A percentile compares a stretch with the other conserved stretches of the same genome.
Evolutionary conservation across 768 basidiomycete genomes (phyloP).

Genomic region (Boletellus ananas): DNA sequence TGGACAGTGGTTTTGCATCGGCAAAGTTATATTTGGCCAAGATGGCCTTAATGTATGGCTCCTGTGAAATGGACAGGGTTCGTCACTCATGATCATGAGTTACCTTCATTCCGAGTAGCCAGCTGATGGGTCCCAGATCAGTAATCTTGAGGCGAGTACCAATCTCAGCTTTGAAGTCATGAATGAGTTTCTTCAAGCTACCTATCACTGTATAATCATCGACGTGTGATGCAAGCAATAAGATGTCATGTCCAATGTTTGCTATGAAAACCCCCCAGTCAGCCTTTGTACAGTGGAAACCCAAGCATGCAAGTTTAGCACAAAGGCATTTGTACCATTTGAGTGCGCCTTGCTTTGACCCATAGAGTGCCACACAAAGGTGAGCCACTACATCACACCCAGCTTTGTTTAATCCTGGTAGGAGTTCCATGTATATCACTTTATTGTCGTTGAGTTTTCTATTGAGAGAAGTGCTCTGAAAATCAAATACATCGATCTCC

Average conservation of each 20-base stretch:
- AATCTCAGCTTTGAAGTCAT: constrained; percentile 5
- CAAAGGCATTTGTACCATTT: too few relatives aligned
- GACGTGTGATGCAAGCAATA: neutral
- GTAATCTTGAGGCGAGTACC: neutral
- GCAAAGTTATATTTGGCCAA: constrained; percentile 1
- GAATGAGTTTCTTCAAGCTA: neutral
- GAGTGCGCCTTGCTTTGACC: too few relatives aligned
- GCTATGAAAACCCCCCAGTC: constrained; percentile 4
- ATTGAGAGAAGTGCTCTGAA: too few relatives aligned
- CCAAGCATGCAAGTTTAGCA: too few relatives aligned
- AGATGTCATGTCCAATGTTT: neutral
- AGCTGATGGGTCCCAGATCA: constrained; percentile 2
- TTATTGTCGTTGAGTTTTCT: too few relatives aligned
- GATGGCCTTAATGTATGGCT: neutral
- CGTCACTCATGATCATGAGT: neutral
- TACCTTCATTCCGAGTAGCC: constrained; percentile 12
- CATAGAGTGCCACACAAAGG: too few relatives aligned
- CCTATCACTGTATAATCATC: constrained; percentile 7
- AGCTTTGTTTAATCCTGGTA: too few relatives aligned
- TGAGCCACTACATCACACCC: too few relatives aligned
- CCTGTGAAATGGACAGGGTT: neutral
- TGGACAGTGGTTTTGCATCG: neutral
- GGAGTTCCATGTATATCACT: too few relatives aligned
- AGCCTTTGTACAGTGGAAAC: too few relatives aligned
- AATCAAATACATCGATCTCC: too few relatives aligned